A percentile compares a stretch with the other conserved stretches of the same genome.
Evolutionary conservation across 441 rosid species (phyloP).

Genomic region (Populus trichocarpa): DNA sequence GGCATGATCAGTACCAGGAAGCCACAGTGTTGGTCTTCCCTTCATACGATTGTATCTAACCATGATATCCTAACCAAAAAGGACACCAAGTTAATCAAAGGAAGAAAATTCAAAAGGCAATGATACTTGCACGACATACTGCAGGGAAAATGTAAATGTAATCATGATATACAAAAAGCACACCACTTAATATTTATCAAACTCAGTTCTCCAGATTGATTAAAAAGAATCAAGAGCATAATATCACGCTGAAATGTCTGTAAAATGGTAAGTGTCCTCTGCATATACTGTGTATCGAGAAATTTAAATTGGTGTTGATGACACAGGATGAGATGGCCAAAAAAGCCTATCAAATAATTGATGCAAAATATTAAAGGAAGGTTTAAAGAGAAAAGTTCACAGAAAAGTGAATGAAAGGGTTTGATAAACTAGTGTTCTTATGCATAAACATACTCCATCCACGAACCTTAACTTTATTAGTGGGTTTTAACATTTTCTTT

Average conservation of each 20-base stretch:
- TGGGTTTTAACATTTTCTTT: no score
- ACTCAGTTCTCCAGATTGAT: not conserved
- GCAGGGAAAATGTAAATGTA: not conserved
- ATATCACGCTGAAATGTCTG: not conserved
- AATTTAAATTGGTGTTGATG: no score
- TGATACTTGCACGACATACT: not conserved
- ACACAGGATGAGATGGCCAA: no score
- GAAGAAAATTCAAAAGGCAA: constrained; percentile 5
- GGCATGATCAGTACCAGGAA: constrained; percentile 99
- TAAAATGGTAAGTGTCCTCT: not conserved
- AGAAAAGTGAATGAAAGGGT: no score
- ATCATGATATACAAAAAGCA: not conserved
- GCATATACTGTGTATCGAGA: not conserved
- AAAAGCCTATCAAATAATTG: no score
- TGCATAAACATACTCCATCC: no score
- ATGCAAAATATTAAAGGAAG: no score
- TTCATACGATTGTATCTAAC: constrained; percentile 88
- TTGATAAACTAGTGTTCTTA: no score
- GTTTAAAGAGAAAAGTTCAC: no score
- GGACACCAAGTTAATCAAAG: constrained; percentile 10
- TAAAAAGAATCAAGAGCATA: not conserved
- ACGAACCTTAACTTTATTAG: no score
- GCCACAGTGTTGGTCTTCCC: constrained; percentile 96
- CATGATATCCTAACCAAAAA: constrained; percentile 75
- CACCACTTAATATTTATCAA: not conserved